Evolutionary conservation across 257 asterid genomes (phyloP).

Genomic region (Rehmannia glutinosa): DNA sequence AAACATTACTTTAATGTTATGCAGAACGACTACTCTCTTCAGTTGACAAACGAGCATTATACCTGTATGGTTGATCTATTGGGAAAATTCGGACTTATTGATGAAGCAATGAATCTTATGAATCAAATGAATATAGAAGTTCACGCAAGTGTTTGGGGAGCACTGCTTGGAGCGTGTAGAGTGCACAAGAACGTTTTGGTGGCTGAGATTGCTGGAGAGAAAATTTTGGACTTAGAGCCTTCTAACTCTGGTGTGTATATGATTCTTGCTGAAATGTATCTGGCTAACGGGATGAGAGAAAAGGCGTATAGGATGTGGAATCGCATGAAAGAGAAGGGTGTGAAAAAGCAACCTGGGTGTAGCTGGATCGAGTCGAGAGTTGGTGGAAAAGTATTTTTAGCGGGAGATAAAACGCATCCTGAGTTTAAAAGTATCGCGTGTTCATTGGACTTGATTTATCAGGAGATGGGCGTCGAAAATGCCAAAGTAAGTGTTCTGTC

Average conservation of each 20-base stretch:
- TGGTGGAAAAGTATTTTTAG: constrained; percentile 50
- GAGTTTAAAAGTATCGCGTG: constrained; percentile 35
- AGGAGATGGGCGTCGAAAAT: constrained; percentile 30
- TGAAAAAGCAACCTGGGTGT: constrained; percentile 69
- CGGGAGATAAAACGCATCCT: constrained; percentile 51
- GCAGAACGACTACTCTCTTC: constrained; percentile 39
- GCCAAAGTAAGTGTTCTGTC: background rate
- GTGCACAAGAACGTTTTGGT: constrained; percentile 42
- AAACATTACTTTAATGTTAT: constrained; percentile 38
- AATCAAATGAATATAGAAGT: constrained; percentile 34
- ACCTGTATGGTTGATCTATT: constrained; percentile 60
- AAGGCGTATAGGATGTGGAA: constrained; percentile 43
- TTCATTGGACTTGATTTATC: constrained; percentile 35
- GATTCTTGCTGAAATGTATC: constrained; percentile 56
- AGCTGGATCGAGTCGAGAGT: constrained; percentile 63
- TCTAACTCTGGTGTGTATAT: constrained; percentile 53
- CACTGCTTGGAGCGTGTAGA: constrained; percentile 62
- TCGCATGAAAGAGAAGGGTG: constrained; percentile 55
- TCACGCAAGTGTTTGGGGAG: constrained; percentile 62
- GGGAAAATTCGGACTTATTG: constrained; percentile 54
- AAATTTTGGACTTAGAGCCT: constrained; percentile 52
- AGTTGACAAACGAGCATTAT: constrained; percentile 47
- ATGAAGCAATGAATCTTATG: constrained; percentile 44
- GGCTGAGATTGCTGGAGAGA: constrained; percentile 57
- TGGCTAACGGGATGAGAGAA: constrained; percentile 46